A percentile compares a stretch with the other conserved stretches of the same genome.
phyloP scores from a whole-genome alignment of 1,284 basidiomycete genomes.

The Sanghuangporus weigelae region DNA sequence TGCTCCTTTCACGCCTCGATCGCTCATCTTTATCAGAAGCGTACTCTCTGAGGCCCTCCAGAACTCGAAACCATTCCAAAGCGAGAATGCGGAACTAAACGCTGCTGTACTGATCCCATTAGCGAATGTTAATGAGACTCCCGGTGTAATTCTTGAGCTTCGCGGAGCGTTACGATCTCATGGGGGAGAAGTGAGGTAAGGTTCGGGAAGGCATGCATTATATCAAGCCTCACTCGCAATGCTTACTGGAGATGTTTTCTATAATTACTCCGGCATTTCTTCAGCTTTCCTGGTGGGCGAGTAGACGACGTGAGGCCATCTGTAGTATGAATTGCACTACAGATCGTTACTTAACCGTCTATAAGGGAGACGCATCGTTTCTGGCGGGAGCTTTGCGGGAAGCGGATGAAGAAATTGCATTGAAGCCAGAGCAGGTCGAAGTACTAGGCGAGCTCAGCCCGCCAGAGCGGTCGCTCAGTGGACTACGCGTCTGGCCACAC shows the following conservation, averaged over 20 bases:
- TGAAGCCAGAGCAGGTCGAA: constrained; percentile 51
- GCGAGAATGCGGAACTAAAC: constrained; percentile 26
- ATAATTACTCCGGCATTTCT: background rate
- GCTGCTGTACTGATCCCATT: constrained; percentile 73
- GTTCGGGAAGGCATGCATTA: background rate
- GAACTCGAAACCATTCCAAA: background rate
- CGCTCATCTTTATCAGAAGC: constrained; percentile 36
- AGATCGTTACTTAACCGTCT: constrained; percentile 9
- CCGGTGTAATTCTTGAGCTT: constrained; percentile 68
- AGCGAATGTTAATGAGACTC: constrained; percentile 60
- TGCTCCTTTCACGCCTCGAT: constrained; percentile 35
- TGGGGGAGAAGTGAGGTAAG: constrained; percentile 78
- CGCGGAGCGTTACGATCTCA: constrained; percentile 63
- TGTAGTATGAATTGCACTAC: background rate
- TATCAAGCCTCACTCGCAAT: background rate
- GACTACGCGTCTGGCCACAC: constrained; percentile 67
- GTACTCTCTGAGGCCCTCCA: constrained; percentile 29
- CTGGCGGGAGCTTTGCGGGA: constrained; percentile 62
- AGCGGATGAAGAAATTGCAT: constrained; percentile 68
- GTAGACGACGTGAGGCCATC: constrained; percentile 49
- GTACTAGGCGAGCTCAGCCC: constrained; percentile 62
- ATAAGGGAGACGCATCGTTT: constrained; percentile 52
- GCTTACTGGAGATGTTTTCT: background rate
- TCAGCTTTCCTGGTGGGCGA: constrained; percentile 75
- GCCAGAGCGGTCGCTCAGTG: constrained; percentile 51